Evolutionary conservation across 2,329 filamentous ascomycete genomes (phyloP).

Genomic region (Sporothrix schenckii): DNA sequence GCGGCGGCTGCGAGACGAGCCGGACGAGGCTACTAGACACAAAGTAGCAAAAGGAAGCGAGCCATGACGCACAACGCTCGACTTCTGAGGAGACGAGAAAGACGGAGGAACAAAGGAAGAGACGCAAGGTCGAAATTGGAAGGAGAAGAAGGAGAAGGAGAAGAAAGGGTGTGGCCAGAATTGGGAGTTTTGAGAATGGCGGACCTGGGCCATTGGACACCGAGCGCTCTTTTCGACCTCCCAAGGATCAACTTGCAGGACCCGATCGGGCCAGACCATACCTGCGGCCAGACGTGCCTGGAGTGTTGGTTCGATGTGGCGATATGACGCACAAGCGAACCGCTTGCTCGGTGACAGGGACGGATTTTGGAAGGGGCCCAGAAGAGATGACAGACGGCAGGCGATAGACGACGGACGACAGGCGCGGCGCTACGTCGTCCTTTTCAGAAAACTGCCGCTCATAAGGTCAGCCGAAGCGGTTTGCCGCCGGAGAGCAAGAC

Average conservation of each 20-base stretch:
- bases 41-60: not conserved
- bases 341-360: constrained; percentile 6
- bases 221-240: not conserved
- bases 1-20: not conserved
- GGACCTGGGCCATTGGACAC: not conserved
- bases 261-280: not conserved
- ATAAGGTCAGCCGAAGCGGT: not conserved
- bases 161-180: not conserved
- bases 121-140: not conserved
- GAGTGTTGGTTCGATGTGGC: constrained; percentile 11
- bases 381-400: not conserved
- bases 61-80: not conserved
- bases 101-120: no score
- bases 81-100: not conserved
- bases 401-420: not conserved
- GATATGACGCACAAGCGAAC: not conserved
- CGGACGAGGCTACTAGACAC: not conserved
- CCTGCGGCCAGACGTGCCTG: constrained; percentile 3
- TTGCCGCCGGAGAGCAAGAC: not conserved
- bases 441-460: not conserved
- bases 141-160: not conserved
- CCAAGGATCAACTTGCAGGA: constrained; percentile 21
- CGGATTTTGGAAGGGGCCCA: not conserved
- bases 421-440: not conserved
- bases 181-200: constrained; percentile 4